phyloP scores from a whole-genome alignment of 1,139 yeast genomes.

The Casaregolazyma suthepensis region DNA sequence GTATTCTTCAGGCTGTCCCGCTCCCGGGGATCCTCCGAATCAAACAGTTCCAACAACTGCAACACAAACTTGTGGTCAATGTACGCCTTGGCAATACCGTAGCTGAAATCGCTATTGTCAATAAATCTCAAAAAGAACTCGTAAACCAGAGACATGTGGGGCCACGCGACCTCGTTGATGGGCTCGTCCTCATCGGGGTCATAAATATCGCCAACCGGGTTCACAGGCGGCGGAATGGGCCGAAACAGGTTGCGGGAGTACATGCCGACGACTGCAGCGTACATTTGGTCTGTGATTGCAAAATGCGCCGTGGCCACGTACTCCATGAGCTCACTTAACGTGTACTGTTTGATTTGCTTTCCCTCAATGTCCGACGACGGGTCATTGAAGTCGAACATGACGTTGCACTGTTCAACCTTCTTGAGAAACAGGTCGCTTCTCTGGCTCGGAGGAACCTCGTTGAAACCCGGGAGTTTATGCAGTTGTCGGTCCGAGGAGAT shows the following conservation, averaged over 20 bases:
- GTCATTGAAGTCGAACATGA: conserved; percentile 89
- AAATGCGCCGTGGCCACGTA: conserved; percentile 73
- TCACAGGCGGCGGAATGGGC: conserved; percentile 97
- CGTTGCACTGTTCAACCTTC: conserved; percentile 90
- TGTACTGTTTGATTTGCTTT: conserved; percentile 80
- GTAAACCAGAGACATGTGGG: conserved; percentile 95
- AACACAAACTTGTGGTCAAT: conserved; percentile 88
- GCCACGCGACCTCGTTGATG: conserved; percentile 95
- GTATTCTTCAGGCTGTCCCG: conserved; percentile 94
- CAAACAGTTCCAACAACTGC: conserved; percentile 77
- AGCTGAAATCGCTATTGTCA: conserved; percentile 92
- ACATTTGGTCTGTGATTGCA: conserved; percentile 86
- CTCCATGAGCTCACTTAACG: conserved; percentile 83
- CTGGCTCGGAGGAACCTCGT: conserved; percentile 83
- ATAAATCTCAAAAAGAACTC: conserved; percentile 89
- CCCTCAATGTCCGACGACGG: conserved; percentile 90
- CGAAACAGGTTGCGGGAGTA: conserved; percentile 83
- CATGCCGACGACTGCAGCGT: conserved; percentile 82
- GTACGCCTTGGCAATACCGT: conserved; percentile 85
- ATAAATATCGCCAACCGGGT: conserved; percentile 90
- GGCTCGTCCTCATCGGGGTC: conserved; percentile 99
- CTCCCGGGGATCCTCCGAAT: conserved; percentile 94
- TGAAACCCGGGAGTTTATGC: conserved; percentile 77
- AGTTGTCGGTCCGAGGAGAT: conserved; percentile 66
- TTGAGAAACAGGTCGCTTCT: conserved; percentile 76